Conservation (phyloP, 192 early-diverging fungal genomes). For the Podochytrium sp. region DNA sequence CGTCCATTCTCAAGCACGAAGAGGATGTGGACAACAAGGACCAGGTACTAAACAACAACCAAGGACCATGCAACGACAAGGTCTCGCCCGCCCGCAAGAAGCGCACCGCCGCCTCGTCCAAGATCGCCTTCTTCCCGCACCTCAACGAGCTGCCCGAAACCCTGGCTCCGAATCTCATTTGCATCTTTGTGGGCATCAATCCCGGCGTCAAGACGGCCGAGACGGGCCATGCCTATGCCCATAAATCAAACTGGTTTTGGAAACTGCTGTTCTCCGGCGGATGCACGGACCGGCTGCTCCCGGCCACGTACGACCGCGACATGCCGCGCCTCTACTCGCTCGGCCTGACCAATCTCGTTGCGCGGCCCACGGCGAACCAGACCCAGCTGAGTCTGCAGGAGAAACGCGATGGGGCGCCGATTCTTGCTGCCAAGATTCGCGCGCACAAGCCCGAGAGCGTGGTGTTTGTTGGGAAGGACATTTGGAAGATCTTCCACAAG, state of each 20-base stretch:
- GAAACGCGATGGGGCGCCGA: constrained; percentile 12
- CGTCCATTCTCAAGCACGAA: too few species aligned
- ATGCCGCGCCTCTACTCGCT: constrained; percentile 29
- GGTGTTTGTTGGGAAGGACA: constrained; percentile 34
- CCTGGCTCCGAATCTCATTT: constrained; percentile 18
- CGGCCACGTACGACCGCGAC: neutral
- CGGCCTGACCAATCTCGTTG: constrained; percentile 28
- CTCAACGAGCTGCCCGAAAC: constrained; percentile 20
- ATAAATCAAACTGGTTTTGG: constrained; percentile 30
- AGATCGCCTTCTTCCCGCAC: constrained; percentile 3
- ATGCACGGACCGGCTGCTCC: constrained; percentile 23
- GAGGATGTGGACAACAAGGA: too few species aligned
- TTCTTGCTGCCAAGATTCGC: constrained; percentile 19
- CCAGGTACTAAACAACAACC: too few species aligned
- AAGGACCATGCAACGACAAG: too few species aligned
- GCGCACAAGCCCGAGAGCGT: constrained; percentile 22
- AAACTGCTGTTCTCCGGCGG: constrained; percentile 16
- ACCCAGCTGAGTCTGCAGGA: constrained; percentile 16
- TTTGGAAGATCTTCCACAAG: constrained; percentile 39
- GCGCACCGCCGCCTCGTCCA: too few species aligned
- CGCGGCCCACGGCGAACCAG: constrained; percentile 30
- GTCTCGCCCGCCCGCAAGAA: too few species aligned
- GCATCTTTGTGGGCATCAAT: constrained; percentile 33
- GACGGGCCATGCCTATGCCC: constrained; percentile 36
- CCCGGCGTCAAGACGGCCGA: constrained; percentile 21